Base-by-base conservation (phyloP, 768 basidiomycete genomes). In the Termitomyces sp. region DNA sequence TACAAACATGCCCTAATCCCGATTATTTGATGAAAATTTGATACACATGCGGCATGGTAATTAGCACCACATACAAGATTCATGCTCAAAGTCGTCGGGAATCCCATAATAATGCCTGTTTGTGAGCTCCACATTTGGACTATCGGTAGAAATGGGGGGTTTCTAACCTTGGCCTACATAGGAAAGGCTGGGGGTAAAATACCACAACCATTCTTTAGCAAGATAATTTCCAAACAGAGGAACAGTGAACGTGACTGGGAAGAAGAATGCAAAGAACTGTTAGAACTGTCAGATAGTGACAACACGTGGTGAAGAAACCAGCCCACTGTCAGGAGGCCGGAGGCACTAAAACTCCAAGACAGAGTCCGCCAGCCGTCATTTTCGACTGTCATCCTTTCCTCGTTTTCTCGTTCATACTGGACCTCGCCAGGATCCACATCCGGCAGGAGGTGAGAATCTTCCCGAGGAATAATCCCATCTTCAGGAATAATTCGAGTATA, bases 41-140 rank as follows among this genome's bases (percentile, higher is more conserved):
- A 31, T 44, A 33, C 27, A 11, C 39, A 60, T 41, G 2, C n/a
- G n/a, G n/a, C 41, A 41, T 24, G 50, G 2, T 41, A 24, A 31
- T 20, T 34, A 49, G 60, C 27, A 18, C 15, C n/a, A 70, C 80
- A 68, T 66, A 91, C 92, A 58, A 94, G 71, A 64, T 88, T 95
- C 95, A 98, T 98, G 69, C 90, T 91, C 37, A 95, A 66, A 0
- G 95, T 95, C 0, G 93, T 96, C 0, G 94, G 90, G 66, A 95
- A 93, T 4, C 95, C 96, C 96, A 98, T 98, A 66, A 98, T 98
- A 60, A 98, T 94, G 6, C 94, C 91, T 88, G 54, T 2, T 56
- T 36, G 55, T 39, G 4, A 37, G 22, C 16, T 20, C 18, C 33
- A 34, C 30, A 27, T 42, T 56, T 27, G 51, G 39, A 24, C 57